Evolutionary conservation across 108 stramenopile genomes (phyloP).

Genomic region (Aurantiochytrium sp.): DNA sequence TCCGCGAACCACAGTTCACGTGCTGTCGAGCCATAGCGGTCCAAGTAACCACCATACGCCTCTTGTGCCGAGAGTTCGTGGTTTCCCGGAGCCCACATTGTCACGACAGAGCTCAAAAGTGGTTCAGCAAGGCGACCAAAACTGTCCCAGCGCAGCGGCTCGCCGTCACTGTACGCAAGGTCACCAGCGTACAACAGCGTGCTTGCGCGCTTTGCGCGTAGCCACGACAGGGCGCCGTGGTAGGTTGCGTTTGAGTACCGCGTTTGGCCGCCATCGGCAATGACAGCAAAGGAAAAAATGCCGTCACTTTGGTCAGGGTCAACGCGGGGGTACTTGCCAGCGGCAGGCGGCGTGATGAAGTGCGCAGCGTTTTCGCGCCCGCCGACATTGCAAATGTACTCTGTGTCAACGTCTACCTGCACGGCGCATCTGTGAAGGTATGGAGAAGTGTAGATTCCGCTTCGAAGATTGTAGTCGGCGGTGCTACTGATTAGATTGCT

Average conservation of each 20-base stretch:
- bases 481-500: background rate
- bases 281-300: background rate
- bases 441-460: background rate
- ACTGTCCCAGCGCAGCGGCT: conserved; percentile 38
- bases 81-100: conserved; percentile 36
- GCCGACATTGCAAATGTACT: background rate
- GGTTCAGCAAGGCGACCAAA: conserved; percentile 33
- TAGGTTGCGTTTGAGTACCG: background rate
- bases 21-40: conserved; percentile 19
- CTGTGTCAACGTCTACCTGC: background rate
- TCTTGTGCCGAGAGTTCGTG: conserved; percentile 38
- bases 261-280: conserved; percentile 3
- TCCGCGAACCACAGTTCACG: conserved; percentile 21
- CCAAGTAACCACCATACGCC: conserved; percentile 35
- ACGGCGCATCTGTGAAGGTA: background rate
- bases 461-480: background rate
- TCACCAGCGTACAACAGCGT: background rate
- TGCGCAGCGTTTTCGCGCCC: background rate
- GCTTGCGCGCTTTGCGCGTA: background rate
- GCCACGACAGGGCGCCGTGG: background rate
- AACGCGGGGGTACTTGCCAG: background rate
- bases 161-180: background rate
- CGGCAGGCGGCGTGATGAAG: background rate
- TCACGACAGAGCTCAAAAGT: conserved; percentile 24
- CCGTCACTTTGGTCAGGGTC: background rate